Evolutionary conservation across 176 grass and related monocot genomes (phyloP).

Genomic region (Eragrostis nindensis): DNA sequence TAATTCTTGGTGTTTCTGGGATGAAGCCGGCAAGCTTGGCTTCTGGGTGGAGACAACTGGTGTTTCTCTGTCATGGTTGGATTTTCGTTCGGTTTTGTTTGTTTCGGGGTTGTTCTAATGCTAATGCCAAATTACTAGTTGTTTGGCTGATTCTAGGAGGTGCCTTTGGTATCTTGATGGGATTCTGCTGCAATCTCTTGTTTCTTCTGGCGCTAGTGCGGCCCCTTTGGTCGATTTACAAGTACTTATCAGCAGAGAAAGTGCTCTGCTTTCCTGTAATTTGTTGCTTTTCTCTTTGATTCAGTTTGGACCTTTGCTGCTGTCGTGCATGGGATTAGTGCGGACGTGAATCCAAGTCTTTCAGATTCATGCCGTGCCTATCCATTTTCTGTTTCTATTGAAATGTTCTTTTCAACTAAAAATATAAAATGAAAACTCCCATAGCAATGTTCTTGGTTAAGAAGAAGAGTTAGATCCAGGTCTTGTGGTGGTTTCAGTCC

Average conservation of each 20-base stretch:
- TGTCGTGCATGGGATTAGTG: not conserved
- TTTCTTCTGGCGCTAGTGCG: not conserved
- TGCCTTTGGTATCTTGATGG: not conserved
- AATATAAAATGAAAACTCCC: not conserved
- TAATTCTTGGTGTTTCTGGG: not conserved
- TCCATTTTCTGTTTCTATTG: not conserved
- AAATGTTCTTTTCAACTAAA: not conserved
- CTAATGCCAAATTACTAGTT: not conserved
- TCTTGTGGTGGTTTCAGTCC: constrained; percentile 18
- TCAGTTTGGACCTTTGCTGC: not conserved
- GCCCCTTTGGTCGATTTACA: constrained; percentile 23
- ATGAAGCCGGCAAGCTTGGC: constrained; percentile 5
- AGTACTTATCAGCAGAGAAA: constrained; percentile 9
- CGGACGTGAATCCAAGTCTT: constrained; percentile 42
- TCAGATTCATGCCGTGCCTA: constrained; percentile 12
- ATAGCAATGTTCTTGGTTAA: constrained; percentile 21
- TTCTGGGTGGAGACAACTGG: constrained; percentile 35
- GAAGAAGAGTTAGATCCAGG: constrained; percentile 42
- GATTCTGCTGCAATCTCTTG: constrained; percentile 14
- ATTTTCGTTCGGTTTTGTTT: not conserved
- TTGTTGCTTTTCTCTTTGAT: constrained; percentile 4
- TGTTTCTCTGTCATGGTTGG: constrained; percentile 20
- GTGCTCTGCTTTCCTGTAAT: constrained; percentile 28
- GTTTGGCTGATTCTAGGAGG: not conserved
- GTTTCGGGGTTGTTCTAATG: not conserved